Evolutionary conservation across 495 filamentous ascomycete species (phyloP).

Genomic region (Eremomyces bilateralis): DNA sequence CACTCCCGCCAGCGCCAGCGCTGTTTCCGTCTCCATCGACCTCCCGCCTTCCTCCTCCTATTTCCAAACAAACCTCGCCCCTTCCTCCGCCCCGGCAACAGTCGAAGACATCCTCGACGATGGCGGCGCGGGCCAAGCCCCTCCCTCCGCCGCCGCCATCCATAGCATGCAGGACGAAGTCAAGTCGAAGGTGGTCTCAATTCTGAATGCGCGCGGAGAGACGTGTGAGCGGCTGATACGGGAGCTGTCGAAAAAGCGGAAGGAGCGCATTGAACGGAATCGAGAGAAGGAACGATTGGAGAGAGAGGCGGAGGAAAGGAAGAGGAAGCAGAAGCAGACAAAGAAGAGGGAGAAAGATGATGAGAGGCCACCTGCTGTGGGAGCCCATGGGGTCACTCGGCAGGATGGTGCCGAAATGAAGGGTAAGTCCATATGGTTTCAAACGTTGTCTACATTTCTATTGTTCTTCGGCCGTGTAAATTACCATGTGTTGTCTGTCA

Average conservation of each 20-base stretch:
- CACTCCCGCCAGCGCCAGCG: slow-evolving; percentile 12
- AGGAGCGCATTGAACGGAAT: slow-evolving; percentile 17
- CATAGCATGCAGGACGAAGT: slow-evolving; percentile 12
- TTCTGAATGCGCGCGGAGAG: slow-evolving; percentile 7
- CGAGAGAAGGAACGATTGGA: slow-evolving; percentile 13
- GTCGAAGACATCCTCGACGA: slow-evolving; percentile 8
- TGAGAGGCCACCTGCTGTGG: slow-evolving; percentile 17
- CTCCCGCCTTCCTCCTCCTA: slow-evolving; percentile 7
- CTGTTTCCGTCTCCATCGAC: slow-evolving; percentile 8
- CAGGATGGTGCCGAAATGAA: slow-evolving; percentile 22
- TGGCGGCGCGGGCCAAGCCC: slow-evolving; percentile 4
- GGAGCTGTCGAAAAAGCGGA: slow-evolving; percentile 55
- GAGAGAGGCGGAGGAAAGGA: slow-evolving; percentile 7
- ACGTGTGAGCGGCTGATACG: slow-evolving; percentile 39
- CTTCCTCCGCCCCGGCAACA: slow-evolving; percentile 6
- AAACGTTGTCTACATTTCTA: neutral
- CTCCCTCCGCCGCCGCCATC: slow-evolving; percentile 8
- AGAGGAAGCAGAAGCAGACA: neutral
- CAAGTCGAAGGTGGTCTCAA: slow-evolving; percentile 8
- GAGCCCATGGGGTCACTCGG: slow-evolving; percentile 20
- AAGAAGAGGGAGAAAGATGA: slow-evolving; percentile 7
- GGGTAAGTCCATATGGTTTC: slow-evolving; percentile 13
- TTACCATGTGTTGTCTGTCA: neutral
- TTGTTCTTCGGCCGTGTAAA: neutral
- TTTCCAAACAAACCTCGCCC: slow-evolving; percentile 7